Percentiles rank a stretch among this genome's conserved stretches.
phyloP scores from a whole-genome alignment of 2,329 filamentous ascomycete genomes.

The Elsinoe fawcettii region DNA sequence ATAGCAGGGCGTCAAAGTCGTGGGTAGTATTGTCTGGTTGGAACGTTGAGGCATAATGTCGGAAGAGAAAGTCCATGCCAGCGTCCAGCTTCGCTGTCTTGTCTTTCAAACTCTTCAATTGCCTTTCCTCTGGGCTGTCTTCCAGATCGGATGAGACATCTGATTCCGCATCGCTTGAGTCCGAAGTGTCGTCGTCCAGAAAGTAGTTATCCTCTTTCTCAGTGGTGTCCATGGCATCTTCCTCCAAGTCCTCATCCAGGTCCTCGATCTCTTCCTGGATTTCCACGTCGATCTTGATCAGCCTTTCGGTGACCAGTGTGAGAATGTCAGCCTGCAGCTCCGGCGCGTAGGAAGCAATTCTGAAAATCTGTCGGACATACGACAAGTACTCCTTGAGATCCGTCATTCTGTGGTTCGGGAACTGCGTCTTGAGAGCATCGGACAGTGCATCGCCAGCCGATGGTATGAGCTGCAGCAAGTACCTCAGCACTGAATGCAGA shows the following conservation, averaged over 20 bases:
- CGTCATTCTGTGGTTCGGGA: slow-evolving; percentile 51
- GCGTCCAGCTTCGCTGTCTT: slow-evolving; percentile 87
- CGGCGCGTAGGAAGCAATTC: slow-evolving; percentile 67
- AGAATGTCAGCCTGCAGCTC: slow-evolving; percentile 73
- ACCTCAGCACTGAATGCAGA: slow-evolving; percentile 66
- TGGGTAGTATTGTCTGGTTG: slow-evolving; percentile 61
- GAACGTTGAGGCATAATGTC: slow-evolving; percentile 69
- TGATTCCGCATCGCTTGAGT: slow-evolving; percentile 62
- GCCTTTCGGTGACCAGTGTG: slow-evolving; percentile 71
- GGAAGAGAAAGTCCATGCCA: slow-evolving; percentile 81
- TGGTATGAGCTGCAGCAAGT: slow-evolving; percentile 73
- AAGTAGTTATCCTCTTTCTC: slow-evolving; percentile 41
- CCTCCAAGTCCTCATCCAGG: slow-evolving; percentile 77
- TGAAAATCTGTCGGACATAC: slow-evolving; percentile 81
- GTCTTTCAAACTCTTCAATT: slow-evolving; percentile 64
- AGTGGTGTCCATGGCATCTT: slow-evolving; percentile 57
- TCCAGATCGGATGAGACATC: slow-evolving; percentile 55
- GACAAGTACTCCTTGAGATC: slow-evolving; percentile 70
- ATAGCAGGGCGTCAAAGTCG: slow-evolving; percentile 69
- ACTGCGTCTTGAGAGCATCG: slow-evolving; percentile 33
- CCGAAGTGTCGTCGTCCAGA: slow-evolving; percentile 43
- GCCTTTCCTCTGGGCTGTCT: slow-evolving; percentile 48
- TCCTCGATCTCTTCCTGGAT: slow-evolving; percentile 92
- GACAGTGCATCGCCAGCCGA: slow-evolving; percentile 65
- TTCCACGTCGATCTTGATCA: slow-evolving; percentile 91